Evolutionary conservation across 768 basidiomycete genomes (phyloP), one percentile per base, ranked within the genome.

Genomic region (Fomitopsis pulvina): DNA sequence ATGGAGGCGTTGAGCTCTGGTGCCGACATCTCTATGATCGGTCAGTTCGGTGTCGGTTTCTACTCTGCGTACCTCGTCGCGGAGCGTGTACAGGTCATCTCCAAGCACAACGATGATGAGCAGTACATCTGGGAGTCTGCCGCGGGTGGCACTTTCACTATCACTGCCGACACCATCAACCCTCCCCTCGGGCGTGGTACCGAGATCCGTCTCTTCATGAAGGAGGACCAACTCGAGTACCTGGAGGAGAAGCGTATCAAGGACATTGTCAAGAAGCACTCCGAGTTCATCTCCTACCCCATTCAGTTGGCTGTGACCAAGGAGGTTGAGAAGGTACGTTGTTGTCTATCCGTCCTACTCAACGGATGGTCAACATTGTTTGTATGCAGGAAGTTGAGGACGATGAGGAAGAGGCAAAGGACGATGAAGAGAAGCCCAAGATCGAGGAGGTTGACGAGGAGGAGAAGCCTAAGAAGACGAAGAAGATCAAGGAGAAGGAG

Each of bases 111-210:
- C 64, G 95, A 98, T 62, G 95, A 98, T 68, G 96, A 98, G 74
- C 95, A 98, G 72, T 98, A 99, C 77, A 93, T 99, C 71, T 99
- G 95, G 96, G 95, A 99, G 79, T 99, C 95, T n/a, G 87, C 96
- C 56, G 95, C 95, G 27, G 96, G 95, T 66, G 96, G 95, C 50
- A 99, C 95, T 46, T 99, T 98, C 78, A 98, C 96, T 64, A 96
- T 99, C 75, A 96, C 94, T 43, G 85, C 74, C 51, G 95, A 98
- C 70, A 89, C 83, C 53, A 72, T 85, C 67, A 94, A 94, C 75
- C 83, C 87, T 21, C 79, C 89, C 57, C 80, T 99, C 50, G 91
- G 89, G 51, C 94, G 96, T 66, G 95, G 96, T 72, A 85, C 88
- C 43, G 90, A 95, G 71, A 80, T 95, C 62, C 85, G 85, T 57